These are phyloP conservation scores for Volvox reticuliferus DNA, from an alignment of 139 green algal species.

Conservation along the genomic window DNA sequence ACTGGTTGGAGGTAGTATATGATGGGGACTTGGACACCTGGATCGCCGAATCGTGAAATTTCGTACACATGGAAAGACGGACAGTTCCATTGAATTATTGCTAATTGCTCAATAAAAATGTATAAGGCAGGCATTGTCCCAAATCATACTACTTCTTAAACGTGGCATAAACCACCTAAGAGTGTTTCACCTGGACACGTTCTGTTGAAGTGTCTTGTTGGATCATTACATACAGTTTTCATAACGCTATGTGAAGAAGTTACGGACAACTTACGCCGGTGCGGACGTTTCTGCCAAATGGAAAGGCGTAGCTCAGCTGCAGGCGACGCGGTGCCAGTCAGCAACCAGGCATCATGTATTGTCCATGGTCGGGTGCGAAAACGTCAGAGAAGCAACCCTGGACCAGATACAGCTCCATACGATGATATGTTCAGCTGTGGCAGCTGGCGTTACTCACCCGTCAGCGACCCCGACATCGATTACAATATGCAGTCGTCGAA, in stretches of 20 bases:
- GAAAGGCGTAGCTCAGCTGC: neutral
- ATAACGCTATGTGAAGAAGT: neutral
- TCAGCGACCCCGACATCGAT: conserved; percentile 40
- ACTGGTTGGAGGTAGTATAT: too few relatives aligned
- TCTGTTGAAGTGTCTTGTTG: neutral
- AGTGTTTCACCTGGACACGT: too few relatives aligned
- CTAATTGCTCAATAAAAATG: too few relatives aligned
- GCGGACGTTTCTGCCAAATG: neutral
- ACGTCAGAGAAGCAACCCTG: conserved; percentile 11
- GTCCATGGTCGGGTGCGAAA: neutral
- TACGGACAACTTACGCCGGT: neutral
- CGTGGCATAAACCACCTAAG: too few relatives aligned
- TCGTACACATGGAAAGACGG: too few relatives aligned
- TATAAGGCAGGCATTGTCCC: too few relatives aligned
- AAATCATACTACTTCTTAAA: too few relatives aligned
- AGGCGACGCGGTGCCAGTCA: neutral
- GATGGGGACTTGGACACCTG: too few relatives aligned
- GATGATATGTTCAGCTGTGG: neutral
- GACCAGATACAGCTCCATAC: neutral
- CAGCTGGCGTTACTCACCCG: conserved; percentile 19
- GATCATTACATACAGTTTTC: neutral
- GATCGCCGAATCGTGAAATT: too few relatives aligned
- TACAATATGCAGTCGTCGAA: conserved; percentile 1
- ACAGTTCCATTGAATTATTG: too few relatives aligned
- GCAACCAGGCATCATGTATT: neutral